Evolutionary conservation across 345 rosid species (phyloP), one percentile per base, ranked within the genome.

Genomic region (Pugionium dolabratum): DNA sequence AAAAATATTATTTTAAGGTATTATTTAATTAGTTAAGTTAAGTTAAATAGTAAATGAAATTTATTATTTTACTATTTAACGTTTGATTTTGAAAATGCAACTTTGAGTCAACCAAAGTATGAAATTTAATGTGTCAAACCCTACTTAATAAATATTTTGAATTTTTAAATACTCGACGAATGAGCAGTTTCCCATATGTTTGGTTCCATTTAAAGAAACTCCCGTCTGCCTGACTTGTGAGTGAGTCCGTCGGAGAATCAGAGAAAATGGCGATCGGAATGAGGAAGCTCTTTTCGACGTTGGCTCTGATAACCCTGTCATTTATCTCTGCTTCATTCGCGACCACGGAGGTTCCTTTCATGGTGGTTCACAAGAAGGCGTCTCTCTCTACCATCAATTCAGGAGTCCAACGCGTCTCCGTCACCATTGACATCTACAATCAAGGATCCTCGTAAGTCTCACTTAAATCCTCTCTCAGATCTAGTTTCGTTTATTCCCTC

Each of bases 321-420:
- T 35, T 85, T 67, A 35, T 85, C 4, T 84, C 84, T 0, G 70
- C 83, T 33, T 57, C 84, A 27, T 60, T 79, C 29, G 83, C 79
- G 53, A 78, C 54, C 76, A 39, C 84, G 30, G 96, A 89, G 54
- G 85, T 78, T 45, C 95, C 96, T n/a, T 89, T 87, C 82, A 79
- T 89, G 40, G 83, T 89, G 25, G 96, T 85, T 9, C 88, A 88
- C 85, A 86, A 90, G 93, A 88, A 90, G 79, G 89, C 86, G 33
- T 69, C 90, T 56, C 85, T 84, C 75, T 78, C 68, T 40, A 64
- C 82, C 54, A 86, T 85, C 80, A 91, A 84, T 63, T 80, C 92
- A 54, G 95, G 92, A 62, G 63, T 79, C 46, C 95, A 92, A 62
- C 93, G 88, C 59, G 85, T 92, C 80, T 78, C 81, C 34, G 95